Conservation (phyloP, 345 rosid genomes). For the Euclidium syriacum region DNA sequence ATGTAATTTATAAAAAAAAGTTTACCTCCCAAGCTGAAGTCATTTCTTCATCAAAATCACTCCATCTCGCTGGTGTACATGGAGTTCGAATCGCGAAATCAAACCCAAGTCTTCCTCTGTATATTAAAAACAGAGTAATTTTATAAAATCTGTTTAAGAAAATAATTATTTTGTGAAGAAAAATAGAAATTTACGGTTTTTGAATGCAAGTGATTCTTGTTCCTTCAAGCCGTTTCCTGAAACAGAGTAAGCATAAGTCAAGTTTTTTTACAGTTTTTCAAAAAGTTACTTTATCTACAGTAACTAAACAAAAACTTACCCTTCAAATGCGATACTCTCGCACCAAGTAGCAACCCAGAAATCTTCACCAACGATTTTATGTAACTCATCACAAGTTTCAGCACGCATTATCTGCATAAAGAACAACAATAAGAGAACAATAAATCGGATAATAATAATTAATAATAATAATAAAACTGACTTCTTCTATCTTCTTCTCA, state of each 20-base stretch:
- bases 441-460: too few relatives aligned
- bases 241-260: conserved; percentile 28
- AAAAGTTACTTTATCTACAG: too few relatives aligned
- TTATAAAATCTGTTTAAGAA: background rate
- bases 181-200: conserved; percentile 42
- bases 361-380: conserved; percentile 82
- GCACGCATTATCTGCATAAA: conserved; percentile 62
- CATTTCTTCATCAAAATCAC: conserved; percentile 86
- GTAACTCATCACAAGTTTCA: conserved; percentile 71
- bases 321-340: conserved; percentile 71
- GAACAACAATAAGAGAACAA: conserved; percentile 1
- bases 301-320: conserved; percentile 41
- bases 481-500: conserved; percentile 62
- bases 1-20: too few relatives aligned
- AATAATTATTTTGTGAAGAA: background rate
- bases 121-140: background rate
- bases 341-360: conserved; percentile 98
- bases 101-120: conserved; percentile 63
- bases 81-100: conserved; percentile 94
- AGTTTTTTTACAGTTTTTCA: too few relatives aligned
- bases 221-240: conserved; percentile 93
- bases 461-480: too few relatives aligned
- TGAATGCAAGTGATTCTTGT: conserved; percentile 72
- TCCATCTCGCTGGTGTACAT: conserved; percentile 91
- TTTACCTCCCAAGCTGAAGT: conserved; percentile 90